Base-by-base conservation (phyloP, 1,284 basidiomycete species). In the Vanrija sp. region DNA sequence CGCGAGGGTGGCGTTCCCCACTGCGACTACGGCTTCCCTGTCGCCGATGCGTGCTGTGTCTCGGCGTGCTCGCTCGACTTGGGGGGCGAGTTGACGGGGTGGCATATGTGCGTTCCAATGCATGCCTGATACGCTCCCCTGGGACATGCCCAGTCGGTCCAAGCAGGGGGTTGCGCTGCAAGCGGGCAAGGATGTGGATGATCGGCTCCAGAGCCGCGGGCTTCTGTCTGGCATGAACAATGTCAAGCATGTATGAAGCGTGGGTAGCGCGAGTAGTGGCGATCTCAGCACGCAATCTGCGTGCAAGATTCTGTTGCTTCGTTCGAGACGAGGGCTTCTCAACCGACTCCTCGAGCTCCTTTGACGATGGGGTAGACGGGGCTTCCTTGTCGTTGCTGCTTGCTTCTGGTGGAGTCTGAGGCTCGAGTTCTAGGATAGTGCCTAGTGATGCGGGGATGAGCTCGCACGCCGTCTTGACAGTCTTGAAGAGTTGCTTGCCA, bases 111-210 rank as follows among this genome's bases (percentile, higher is more conserved):
- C 65, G 64, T 16, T 67, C 59, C 16, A 75, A 51, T 1, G 73
- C 73, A 0, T 61, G 60, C 29, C 66, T 61, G 40, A 75, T 74
- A 8, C 73, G 57, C 45, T 73, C 71, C 1, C 73, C 73, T 0
- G 73, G 72, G 0, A 69, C 65, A 51, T 74, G 71, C 40, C 66
- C 69, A 0, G 66, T 65, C 1, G 67, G 67, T 1, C 67, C 68
- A 5, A 75, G 61, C 15, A 75, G 52, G 3, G 72, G 63, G 49
- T 75, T 75, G 3, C 72, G 65, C 21, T 66, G 61, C 6, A 75
- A 51, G 6, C 65, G 57, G 14, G 54, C 53, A 0, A 75, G 50
- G 0, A 59, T 44, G 26, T 61, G 62, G n/a, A 73, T 53, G 8
- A 71, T 28, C 2, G 60, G 59, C 6, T 51, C 28, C 1, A 74